Evolutionary conservation across 1,284 basidiomycete species (phyloP), one percentile per base, ranked within the genome.

Genomic region (Ceratobasidium sp.): DNA sequence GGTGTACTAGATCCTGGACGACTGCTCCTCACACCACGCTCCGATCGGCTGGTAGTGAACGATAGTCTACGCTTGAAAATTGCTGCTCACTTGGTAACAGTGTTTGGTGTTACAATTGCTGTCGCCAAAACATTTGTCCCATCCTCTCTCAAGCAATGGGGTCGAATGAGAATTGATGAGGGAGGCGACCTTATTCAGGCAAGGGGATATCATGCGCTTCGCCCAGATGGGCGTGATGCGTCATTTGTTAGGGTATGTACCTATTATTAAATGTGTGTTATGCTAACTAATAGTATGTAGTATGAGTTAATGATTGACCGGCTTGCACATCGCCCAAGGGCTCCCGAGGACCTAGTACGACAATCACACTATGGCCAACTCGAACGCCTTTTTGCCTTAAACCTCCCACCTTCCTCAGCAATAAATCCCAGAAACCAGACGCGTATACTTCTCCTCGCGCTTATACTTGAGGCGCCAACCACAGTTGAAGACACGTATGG

Each of bases 381-480:
- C 31, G 22, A 7, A 22, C 50, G 19, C 50, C 15, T 51, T 4
- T 51, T 51, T 24, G 50, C 50, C 5, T 17, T 51, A 19, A 7
- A 19, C 6, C 17, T 51, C 19, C 50, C 50, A 51, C 50, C 50
- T 4, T 7, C 5, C 4, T 51, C 50, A 17, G 24, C 50, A 5
- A 4, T 51, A 5, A 51, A 51, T 17, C 6, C 50, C 50, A 17
- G 24, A 19, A 24, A 51, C 50, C 24, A n/a, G 8, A 19, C 57
- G 2, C 57, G 22, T 6, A 27, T 9, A 2, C 29, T 59, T 1
- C 36, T 59, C 31, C 57, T 59, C 1, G 57, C 57, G 6, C 31
- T 59, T 14, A 45, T 64, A n/a, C 51, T 31, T 36, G 33, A 54
- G 17, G 64, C 62, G 15, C 48, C 56, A 74, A 76, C 53, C 47